These are phyloP conservation scores for Corchorus olitorius DNA, from an alignment of 345 rosid species.

Conservation along the genomic window DNA sequence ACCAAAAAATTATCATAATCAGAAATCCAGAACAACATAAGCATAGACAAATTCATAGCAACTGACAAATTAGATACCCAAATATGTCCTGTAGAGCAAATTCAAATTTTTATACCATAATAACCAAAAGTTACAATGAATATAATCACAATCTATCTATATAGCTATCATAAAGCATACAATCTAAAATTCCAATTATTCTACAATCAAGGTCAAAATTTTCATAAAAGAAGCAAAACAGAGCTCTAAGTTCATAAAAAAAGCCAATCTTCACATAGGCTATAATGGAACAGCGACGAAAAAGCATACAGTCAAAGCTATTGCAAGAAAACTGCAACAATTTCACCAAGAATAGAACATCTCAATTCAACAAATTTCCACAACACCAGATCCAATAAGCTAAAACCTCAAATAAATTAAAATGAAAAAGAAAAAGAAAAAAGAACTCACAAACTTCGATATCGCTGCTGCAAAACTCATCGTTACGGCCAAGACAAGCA, in stretches of 20 bases:
- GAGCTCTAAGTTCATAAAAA: neutral
- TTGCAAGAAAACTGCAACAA: neutral
- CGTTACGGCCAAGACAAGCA: slow-evolving; percentile 84
- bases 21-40: neutral
- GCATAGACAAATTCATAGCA: neutral
- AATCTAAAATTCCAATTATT: neutral
- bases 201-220: neutral
- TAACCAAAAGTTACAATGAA: neutral
- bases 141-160: neutral
- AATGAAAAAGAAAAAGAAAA: too few relatives aligned
- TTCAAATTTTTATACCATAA: neutral
- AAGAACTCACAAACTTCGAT: slow-evolving; percentile 90
- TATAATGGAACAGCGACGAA: neutral
- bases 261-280: neutral
- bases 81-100: neutral
- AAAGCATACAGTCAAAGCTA: neutral
- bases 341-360: neutral
- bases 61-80: neutral
- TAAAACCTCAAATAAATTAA: neutral
- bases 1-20: neutral
- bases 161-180: neutral
- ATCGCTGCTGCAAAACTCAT: slow-evolving; percentile 97
- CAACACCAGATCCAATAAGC: neutral
- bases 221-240: neutral
- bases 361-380: neutral